These are phyloP conservation scores for Kodamaea sagamina DNA, from an alignment of 805 yeast species.

Conservation along the genomic window DNA sequence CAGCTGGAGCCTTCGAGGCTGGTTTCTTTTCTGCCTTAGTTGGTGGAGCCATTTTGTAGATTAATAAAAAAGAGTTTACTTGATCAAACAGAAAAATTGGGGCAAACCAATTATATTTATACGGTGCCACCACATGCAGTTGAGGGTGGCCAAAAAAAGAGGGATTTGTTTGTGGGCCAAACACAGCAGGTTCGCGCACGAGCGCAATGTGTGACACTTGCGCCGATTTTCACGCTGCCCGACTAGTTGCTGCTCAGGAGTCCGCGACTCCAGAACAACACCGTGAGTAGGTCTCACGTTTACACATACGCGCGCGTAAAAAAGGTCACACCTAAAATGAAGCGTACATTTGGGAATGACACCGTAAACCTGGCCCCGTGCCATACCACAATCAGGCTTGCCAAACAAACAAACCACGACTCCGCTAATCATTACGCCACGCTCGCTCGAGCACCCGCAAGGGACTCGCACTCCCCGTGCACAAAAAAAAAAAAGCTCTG, in stretches of 20 bases:
- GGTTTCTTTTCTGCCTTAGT: conserved; percentile 64
- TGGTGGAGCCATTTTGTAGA: conserved; percentile 24
- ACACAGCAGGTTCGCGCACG: no score
- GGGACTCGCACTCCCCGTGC: background rate
- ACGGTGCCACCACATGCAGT: background rate
- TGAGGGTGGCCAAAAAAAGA: conserved; percentile 4
- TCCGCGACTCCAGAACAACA: background rate
- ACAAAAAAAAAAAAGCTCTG: conserved; percentile 1
- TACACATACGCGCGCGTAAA: conserved; percentile 8
- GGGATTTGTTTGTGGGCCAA: background rate
- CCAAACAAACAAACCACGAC: no score
- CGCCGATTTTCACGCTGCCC: background rate
- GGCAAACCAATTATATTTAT: conserved; percentile 8
- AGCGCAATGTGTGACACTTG: background rate
- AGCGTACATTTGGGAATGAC: background rate
- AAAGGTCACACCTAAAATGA: no score
- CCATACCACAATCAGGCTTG: no score
- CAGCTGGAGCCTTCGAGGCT: conserved; percentile 98
- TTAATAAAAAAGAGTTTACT: conserved; percentile 10
- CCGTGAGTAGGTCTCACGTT: background rate
- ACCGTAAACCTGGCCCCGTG: background rate
- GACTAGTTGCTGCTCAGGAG: background rate
- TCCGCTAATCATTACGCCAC: no score
- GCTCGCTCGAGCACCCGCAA: no score
- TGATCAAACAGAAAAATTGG: conserved; percentile 6